Evolutionary conservation across 2,329 filamentous ascomycete genomes (phyloP).

Genomic region (Fusarium burgessii): DNA sequence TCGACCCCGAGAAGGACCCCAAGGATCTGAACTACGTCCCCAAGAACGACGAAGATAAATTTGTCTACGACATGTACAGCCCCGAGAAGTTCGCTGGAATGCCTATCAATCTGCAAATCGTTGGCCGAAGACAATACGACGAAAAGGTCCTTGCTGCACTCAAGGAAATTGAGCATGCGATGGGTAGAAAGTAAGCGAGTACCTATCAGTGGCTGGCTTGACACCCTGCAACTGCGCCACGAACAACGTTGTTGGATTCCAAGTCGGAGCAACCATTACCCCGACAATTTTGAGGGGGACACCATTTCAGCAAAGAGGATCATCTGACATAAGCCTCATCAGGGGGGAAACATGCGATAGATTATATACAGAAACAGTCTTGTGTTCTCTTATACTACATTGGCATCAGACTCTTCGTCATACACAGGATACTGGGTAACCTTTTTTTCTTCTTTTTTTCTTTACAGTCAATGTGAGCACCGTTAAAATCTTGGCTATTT

Average conservation of each 20-base stretch:
- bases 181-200: constrained; percentile 33
- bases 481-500: too few relatives aligned
- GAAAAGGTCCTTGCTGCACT: constrained; percentile 49
- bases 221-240: neutral
- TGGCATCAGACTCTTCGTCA: rapidly evolving
- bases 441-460: too few relatives aligned
- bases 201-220: too few relatives aligned
- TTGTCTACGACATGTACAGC: constrained; percentile 47
- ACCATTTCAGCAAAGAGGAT: neutral
- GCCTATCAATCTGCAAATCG: constrained; percentile 47
- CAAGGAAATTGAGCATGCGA: constrained; percentile 41
- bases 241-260: rapidly evolving
- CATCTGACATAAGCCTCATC: neutral
- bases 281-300: neutral
- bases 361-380: neutral
- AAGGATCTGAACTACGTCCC: constrained; percentile 44
- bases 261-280: neutral
- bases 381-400: rapidly evolving
- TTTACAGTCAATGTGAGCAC: too few relatives aligned
- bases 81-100: constrained; percentile 44
- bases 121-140: constrained; percentile 48
- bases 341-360: neutral
- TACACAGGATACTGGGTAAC: too few relatives aligned
- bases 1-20: constrained; percentile 44
- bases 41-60: constrained; percentile 47